Evolutionary conservation across 768 basidiomycete genomes (phyloP).

Genomic region (Lyophyllum decastes): DNA sequence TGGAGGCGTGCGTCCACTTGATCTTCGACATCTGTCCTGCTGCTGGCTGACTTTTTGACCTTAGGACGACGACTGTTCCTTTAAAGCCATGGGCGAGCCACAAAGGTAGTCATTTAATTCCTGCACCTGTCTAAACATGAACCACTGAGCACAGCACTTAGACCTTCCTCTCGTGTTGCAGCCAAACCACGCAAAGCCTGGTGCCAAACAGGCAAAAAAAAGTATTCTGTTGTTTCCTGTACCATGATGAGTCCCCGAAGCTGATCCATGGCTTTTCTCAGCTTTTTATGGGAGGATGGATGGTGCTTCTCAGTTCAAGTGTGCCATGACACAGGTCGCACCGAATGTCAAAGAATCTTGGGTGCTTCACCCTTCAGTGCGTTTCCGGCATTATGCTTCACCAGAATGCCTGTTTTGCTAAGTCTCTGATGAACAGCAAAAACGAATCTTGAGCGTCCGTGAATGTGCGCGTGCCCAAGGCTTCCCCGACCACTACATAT

Average conservation of each 20-base stretch:
- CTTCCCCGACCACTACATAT: conserved; percentile 72
- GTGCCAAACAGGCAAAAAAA: conserved; percentile 23
- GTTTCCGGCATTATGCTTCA: conserved; percentile 1
- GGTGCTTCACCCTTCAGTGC: conserved; percentile 44
- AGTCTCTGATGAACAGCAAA: conserved; percentile 51
- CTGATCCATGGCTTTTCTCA: conserved; percentile 19
- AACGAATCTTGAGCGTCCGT: conserved; percentile 63
- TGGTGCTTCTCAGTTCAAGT: conserved; percentile 54
- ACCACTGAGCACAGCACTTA: conserved; percentile 15
- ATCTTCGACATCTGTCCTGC: background rate
- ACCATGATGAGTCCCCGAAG: background rate
- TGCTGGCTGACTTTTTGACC: background rate
- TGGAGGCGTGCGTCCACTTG: conserved; percentile 50
- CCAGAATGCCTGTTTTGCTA: background rate
- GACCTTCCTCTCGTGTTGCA: conserved; percentile 45
- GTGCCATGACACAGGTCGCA: conserved; percentile 56
- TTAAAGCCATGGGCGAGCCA: conserved; percentile 52
- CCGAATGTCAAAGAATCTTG: conserved; percentile 53
- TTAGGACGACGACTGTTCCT: conserved; percentile 57
- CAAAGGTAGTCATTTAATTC: conserved; percentile 32
- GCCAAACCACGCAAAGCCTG: conserved; percentile 31
- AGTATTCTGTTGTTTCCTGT: conserved; percentile 16
- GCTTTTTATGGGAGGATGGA: conserved; percentile 62
- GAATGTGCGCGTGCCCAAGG: conserved; percentile 79
- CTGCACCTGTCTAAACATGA: background rate